Evolutionary conservation across 2,329 filamentous ascomycete species (phyloP), one percentile per base, ranked within the genome.

Genomic region (Penicillium sp.): DNA sequence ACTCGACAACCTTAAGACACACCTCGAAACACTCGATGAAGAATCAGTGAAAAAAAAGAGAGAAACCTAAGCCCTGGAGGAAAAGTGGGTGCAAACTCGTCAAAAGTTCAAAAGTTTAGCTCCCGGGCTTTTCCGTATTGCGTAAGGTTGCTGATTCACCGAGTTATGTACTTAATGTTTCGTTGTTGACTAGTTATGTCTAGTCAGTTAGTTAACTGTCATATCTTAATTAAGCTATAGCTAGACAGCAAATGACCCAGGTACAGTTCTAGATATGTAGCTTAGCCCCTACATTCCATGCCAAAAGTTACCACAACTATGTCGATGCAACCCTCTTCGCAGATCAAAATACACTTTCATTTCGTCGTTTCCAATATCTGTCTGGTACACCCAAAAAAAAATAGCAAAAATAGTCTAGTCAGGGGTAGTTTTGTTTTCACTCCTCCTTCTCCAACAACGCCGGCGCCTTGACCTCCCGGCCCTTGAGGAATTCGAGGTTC

Each of bases 401-500:
- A 37, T 20, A 4, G 18, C 33, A 37, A 37, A 37, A 20, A 37
- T 35, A 35, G 8, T 35, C 15, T 35, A 37, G 15, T 29, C 28
- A 29, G 10, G 28, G 28, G 28, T 29, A 4, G 6, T 24, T 15
- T 13, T 31, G 27, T 1, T 42, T 63, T 47, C 66, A 65, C 56
- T 77, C 69, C 61, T 83, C 79, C 65, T 78, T 81, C 68, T 85
- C 82, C 60, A 85, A 81, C 43, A 84, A 77, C 2, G 82, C 82
- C 10, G 82, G 82, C 15, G 82, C 81, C 66, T 80, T 82, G 69
- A 86, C 77, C 52, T 81, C 78, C 56, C 77, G 73, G 45, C 72
- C 75, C 55, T 78, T 79, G 50, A 85, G 72, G 68, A 82, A 84
- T 37, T 80, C 81, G 53, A 84, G 72, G 25, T 81, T 81, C 68